Percentiles rank a stretch among this genome's conserved stretches.
Evolutionary conservation across 148 eudicot species (phyloP).

Genomic region (Diospyros kaki): DNA sequence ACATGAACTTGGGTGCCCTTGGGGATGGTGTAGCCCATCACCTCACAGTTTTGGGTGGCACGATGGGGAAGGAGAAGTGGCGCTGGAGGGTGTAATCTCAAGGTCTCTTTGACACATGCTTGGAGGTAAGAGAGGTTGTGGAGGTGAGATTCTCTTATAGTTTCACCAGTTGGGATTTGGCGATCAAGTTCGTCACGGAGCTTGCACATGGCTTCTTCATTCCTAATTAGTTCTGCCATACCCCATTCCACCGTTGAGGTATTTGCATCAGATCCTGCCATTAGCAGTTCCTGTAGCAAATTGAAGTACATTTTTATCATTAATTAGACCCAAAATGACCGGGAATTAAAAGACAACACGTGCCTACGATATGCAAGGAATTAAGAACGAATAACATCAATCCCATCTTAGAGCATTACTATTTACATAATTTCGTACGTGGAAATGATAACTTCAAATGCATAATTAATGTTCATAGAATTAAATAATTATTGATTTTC

Average conservation of each 20-base stretch:
- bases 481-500: too few relatives aligned
- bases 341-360: too few relatives aligned
- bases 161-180: not conserved
- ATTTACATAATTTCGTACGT: too few relatives aligned
- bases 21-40: constrained; percentile 26
- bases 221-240: constrained; percentile 18
- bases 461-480: too few relatives aligned
- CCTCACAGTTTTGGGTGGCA: constrained; percentile 7
- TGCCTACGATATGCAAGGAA: too few relatives aligned
- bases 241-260: constrained; percentile 21
- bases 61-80: constrained; percentile 22
- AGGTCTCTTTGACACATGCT: constrained; percentile 22
- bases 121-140: constrained; percentile 25
- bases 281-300: constrained; percentile 22
- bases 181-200: constrained; percentile 12
- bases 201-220: constrained; percentile 15
- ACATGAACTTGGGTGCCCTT: constrained; percentile 17
- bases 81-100: constrained; percentile 17
- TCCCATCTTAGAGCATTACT: too few relatives aligned
- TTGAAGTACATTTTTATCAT: too few relatives aligned
- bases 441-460: too few relatives aligned
- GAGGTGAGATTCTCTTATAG: constrained; percentile 7
- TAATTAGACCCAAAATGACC: too few relatives aligned
- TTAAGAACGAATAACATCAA: too few relatives aligned
- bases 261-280: constrained; percentile 23